phyloP scores from a whole-genome alignment of 2,329 filamentous ascomycete genomes.

The Fusarium palustre region DNA sequence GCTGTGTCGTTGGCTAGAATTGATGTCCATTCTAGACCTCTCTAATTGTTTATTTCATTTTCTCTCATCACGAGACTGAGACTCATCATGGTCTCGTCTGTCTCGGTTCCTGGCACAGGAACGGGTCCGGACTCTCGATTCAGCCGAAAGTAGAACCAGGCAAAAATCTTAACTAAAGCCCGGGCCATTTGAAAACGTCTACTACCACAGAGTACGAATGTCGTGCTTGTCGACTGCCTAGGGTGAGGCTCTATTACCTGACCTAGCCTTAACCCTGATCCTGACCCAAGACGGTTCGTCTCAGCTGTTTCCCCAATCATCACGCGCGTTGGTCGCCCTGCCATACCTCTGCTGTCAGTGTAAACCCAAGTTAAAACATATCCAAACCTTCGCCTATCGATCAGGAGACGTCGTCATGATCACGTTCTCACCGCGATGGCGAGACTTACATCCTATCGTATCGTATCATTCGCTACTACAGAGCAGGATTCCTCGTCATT shows the following conservation, averaged over 20 bases:
- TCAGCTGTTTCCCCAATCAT: constrained; percentile 17
- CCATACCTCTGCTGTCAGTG: background rate
- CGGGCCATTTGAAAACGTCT: constrained; percentile 15
- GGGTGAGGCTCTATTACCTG: constrained; percentile 20
- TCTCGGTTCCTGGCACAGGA: constrained; percentile 20
- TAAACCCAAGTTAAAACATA: background rate
- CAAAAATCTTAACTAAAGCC: constrained; percentile 22
- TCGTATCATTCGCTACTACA: constrained; percentile 32
- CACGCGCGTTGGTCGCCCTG: constrained; percentile 20
- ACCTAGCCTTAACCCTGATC: no score
- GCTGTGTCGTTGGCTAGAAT: background rate
- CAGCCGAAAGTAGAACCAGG: constrained; percentile 22
- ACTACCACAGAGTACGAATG: no score
- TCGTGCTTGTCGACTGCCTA: constrained; percentile 21
- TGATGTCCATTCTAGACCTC: constrained; percentile 8
- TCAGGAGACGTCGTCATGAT: constrained; percentile 34
- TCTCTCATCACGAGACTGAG: constrained; percentile 26
- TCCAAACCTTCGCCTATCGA: constrained; percentile 9
- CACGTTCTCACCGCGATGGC: constrained; percentile 14
- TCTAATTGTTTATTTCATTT: background rate
- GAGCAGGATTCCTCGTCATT: constrained; percentile 9
- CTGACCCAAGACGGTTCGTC: constrained; percentile 13
- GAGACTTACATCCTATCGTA: constrained; percentile 1
- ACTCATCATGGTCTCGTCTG: constrained; percentile 18
- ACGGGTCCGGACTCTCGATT: constrained; percentile 18